These are phyloP conservation scores for Remersonia thermophila DNA, from an alignment of 2,329 filamentous ascomycete species.

Conservation along the genomic window DNA sequence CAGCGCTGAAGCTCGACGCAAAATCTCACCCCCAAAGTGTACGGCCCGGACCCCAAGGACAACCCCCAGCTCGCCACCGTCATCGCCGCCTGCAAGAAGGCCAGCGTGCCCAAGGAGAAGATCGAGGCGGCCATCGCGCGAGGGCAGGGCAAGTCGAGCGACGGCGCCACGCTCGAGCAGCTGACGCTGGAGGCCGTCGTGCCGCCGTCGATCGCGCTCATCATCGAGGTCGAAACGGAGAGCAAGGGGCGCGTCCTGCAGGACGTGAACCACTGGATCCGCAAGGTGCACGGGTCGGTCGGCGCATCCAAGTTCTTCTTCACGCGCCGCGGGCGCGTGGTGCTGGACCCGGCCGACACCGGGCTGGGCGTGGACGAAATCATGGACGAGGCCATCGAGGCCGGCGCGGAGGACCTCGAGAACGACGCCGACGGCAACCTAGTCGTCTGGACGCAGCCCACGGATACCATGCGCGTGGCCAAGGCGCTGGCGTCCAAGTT, in stretches of 20 bases:
- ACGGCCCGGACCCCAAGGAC: constrained; percentile 57
- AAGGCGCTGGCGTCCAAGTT: constrained; percentile 51
- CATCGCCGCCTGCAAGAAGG: constrained; percentile 68
- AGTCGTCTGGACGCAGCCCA: constrained; percentile 58
- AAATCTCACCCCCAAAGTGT: constrained; percentile 41
- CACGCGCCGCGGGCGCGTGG: constrained; percentile 61
- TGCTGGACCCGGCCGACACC: constrained; percentile 49
- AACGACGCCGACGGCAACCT: constrained; percentile 56
- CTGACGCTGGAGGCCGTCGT: constrained; percentile 72
- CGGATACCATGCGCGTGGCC: constrained; percentile 50
- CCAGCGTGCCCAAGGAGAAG: constrained; percentile 67
- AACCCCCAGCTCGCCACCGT: constrained; percentile 67
- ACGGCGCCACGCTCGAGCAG: constrained; percentile 63
- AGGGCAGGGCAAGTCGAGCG: constrained; percentile 70
- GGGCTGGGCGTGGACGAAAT: constrained; percentile 55
- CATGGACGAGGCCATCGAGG: constrained; percentile 72
- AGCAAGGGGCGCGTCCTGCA: constrained; percentile 61
- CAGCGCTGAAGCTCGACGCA: too few relatives aligned
- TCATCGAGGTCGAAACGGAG: constrained; percentile 80
- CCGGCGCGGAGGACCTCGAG: constrained; percentile 64
- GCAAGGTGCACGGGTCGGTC: constrained; percentile 54
- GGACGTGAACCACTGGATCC: constrained; percentile 60
- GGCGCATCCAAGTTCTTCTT: constrained; percentile 79
- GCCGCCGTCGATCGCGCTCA: constrained; percentile 61
- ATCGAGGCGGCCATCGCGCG: constrained; percentile 81